Percentiles rank a stretch among this genome's conserved stretches.
Conservation (phyloP, 208 protist species). For the Crithidia bombi region DNA sequence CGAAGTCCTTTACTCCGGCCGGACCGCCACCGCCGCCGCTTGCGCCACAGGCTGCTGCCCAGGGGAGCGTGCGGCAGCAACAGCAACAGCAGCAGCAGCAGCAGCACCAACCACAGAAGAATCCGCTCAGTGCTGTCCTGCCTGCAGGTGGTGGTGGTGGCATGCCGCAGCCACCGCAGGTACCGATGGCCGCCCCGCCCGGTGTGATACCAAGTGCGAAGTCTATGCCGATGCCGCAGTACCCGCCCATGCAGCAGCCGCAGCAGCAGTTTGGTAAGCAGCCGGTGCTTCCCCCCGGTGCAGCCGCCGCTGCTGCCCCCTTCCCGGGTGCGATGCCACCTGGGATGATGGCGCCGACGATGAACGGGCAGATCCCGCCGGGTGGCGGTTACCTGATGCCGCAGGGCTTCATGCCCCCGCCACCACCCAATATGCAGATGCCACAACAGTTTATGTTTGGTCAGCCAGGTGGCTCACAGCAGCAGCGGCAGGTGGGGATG, state of each 20-base stretch:
- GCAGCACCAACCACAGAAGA: constrained; percentile 1
- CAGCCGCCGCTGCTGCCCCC: neutral
- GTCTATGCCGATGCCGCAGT: constrained; percentile 30
- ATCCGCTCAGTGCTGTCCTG: neutral
- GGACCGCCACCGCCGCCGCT: constrained; percentile 1
- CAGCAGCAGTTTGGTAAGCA: too few relatives aligned
- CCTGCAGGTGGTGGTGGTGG: neutral
- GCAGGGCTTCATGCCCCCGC: constrained; percentile 29
- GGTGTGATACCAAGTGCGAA: neutral
- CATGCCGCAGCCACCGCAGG: neutral
- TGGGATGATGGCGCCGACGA: neutral
- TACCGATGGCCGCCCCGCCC: neutral
- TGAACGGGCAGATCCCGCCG: neutral
- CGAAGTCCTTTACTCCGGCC: constrained; percentile 61
- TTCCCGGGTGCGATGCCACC: constrained; percentile 13
- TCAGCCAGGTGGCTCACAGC: neutral
- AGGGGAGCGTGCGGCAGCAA: neutral
- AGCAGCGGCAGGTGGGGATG: constrained; percentile 1
- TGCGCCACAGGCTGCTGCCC: neutral
- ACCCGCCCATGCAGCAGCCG: constrained; percentile 24
- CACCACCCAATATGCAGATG: constrained; percentile 34
- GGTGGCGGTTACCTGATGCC: constrained; percentile 31
- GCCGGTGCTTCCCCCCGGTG: constrained; percentile 24
- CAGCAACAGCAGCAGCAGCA: constrained; percentile 13
- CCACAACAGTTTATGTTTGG: constrained; percentile 12